phyloP scores from a whole-genome alignment of 306 rosid species.

The Pyrus betulifolia region DNA sequence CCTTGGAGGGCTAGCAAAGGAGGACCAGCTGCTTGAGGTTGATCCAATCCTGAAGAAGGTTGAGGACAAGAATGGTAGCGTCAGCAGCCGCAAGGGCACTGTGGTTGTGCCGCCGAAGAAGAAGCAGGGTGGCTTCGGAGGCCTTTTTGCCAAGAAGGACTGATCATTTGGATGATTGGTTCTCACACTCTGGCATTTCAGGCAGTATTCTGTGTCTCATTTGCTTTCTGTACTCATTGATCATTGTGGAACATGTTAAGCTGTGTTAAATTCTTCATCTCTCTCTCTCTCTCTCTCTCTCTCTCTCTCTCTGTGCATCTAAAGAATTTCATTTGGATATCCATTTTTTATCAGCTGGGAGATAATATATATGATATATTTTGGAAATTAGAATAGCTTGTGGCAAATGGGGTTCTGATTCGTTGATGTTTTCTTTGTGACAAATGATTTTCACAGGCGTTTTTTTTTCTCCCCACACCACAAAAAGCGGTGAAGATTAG shows the following conservation, averaged over 20 bases:
- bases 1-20: conserved; percentile 59
- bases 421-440: neutral
- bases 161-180: conserved; percentile 9
- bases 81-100: conserved; percentile 36
- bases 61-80: conserved; percentile 44
- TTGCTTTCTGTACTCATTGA: conserved; percentile 13
- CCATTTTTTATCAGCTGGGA: conserved; percentile 18
- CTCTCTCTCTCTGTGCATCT: conserved; percentile 11
- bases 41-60: conserved; percentile 80
- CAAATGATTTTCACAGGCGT: neutral
- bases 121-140: conserved; percentile 72
- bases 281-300: conserved; percentile 4
- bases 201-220: neutral
- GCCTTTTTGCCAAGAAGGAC: conserved; percentile 57
- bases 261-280: conserved; percentile 9
- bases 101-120: conserved; percentile 64
- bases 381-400: neutral
- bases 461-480: neutral
- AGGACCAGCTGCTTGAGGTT: conserved; percentile 64
- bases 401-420: neutral
- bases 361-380: neutral
- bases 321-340: conserved; percentile 16
- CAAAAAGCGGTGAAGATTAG: neutral
- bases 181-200: neutral
- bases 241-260: conserved; percentile 12